Evolutionary conservation across 768 basidiomycete genomes (phyloP), one percentile per base, ranked within the genome.

Genomic region (Lactifluus pinguis): DNA sequence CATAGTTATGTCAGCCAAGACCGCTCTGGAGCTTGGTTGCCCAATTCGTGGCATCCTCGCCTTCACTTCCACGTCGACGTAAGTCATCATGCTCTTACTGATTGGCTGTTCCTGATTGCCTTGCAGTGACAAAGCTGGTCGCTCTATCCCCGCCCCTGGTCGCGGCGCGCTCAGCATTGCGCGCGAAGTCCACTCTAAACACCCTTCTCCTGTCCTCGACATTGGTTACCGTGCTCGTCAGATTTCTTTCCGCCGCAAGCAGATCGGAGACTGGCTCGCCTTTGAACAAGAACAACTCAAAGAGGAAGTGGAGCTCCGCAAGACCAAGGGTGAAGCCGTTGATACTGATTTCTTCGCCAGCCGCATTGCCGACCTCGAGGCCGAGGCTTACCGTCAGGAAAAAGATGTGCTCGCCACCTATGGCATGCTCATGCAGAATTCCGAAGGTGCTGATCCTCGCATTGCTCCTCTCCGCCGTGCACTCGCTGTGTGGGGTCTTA

Each of bases 11-110:
- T 92, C 78, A 67, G 97, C 97, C 19, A 92, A 87, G 76, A 97
- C 95, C 3, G 97, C 97, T 25, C 77, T 99, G 57, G 91, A 97
- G 68, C 84, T 98, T 55, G 97, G 97, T 60, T 86, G 86, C 39
- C 90, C 93, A 19, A 92, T 99, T 68, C 93, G 92, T 66, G 93
- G 91, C 69, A 82, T 99, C 67, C 80, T 99, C 61, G 94, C 86
- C 2, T 98, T 92, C 79, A 97, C 97, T 2, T 94, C 95, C 2
- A 99, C 97, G 2, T 93, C 93, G 8, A 92, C 90, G 89, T 92
- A 73, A 70, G 89, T 79, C 6, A 29, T 39, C 11, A 51, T 17
- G 29, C 39, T 55, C 55, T 13, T 47, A 48, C 38, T 29, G 44
- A 29, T 41, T 15, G 55, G 13, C 6, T 11, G 14, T 42, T 54